Conservation (phyloP, 495 filamentous ascomycete genomes). For the Podospora australis region DNA sequence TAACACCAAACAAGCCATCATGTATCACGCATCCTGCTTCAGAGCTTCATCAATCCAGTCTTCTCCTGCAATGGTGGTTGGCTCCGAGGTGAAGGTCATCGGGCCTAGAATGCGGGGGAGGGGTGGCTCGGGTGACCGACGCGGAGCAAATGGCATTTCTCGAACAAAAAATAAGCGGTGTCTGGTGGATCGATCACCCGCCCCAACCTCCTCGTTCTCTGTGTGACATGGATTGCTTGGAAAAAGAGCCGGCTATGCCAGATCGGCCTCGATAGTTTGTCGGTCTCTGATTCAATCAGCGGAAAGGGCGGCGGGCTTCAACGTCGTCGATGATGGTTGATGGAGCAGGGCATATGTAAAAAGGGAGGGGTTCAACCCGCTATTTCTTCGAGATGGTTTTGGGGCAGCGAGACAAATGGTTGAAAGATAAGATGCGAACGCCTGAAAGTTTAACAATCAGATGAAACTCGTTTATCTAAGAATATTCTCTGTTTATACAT, state of each 20-base stretch:
- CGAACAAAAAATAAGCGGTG: not conserved
- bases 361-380: too few relatives aligned
- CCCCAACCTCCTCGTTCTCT: not conserved
- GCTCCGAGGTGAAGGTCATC: not conserved
- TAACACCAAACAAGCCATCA: too few relatives aligned
- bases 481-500: too few relatives aligned
- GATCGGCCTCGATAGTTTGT: not conserved
- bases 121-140: not conserved
- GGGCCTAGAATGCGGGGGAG: conserved; percentile 1
- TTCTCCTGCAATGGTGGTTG: not conserved
- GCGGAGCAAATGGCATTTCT: not conserved
- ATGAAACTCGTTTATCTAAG: too few relatives aligned
- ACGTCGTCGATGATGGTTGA: too few relatives aligned
- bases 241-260: not conserved
- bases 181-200: not conserved
- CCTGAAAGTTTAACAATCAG: too few relatives aligned
- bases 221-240: not conserved
- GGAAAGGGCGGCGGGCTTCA: too few relatives aligned
- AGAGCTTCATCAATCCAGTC: not conserved
- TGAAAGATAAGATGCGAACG: too few relatives aligned
- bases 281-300: not conserved
- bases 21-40: not conserved
- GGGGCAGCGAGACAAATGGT: too few relatives aligned
- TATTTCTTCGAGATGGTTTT: too few relatives aligned
- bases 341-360: too few relatives aligned